Percentiles rank a stretch among this genome's conserved stretches.
Evolutionary conservation across 306 rosid genomes (phyloP).

Genomic region (Styphnolobium japonicum): DNA sequence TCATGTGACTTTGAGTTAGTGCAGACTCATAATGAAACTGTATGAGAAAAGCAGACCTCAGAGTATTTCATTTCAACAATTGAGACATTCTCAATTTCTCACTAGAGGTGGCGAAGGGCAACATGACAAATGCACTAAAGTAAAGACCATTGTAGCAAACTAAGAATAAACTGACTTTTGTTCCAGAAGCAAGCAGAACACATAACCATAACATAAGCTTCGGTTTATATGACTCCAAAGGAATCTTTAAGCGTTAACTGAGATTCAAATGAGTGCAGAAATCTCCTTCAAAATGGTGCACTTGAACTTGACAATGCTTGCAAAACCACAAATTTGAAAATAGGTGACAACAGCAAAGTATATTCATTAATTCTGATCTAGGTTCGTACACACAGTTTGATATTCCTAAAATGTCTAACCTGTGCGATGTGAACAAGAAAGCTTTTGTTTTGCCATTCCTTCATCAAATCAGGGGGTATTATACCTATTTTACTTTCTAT

Average conservation of each 20-base stretch:
- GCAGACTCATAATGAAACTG: background rate
- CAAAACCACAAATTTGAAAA: background rate
- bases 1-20: background rate
- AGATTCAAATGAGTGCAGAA: background rate
- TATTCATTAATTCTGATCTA: conserved; percentile 1
- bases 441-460: conserved; percentile 19
- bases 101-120: background rate
- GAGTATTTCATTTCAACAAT: background rate
- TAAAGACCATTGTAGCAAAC: too few species aligned
- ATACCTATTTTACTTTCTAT: background rate
- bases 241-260: background rate
- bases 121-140: too few species aligned
- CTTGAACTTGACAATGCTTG: background rate
- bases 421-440: conserved; percentile 14
- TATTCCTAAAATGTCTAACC: conserved; percentile 25
- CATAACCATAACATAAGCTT: background rate
- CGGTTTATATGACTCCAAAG: background rate
- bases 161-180: background rate
- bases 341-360: background rate
- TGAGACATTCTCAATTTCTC: too few species aligned
- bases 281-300: background rate
- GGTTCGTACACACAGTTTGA: conserved; percentile 5
- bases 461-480: background rate
- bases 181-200: background rate
- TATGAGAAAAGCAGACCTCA: background rate